phyloP scores from a whole-genome alignment of 106 monocot genomes.

The Vanilla planifolia region DNA sequence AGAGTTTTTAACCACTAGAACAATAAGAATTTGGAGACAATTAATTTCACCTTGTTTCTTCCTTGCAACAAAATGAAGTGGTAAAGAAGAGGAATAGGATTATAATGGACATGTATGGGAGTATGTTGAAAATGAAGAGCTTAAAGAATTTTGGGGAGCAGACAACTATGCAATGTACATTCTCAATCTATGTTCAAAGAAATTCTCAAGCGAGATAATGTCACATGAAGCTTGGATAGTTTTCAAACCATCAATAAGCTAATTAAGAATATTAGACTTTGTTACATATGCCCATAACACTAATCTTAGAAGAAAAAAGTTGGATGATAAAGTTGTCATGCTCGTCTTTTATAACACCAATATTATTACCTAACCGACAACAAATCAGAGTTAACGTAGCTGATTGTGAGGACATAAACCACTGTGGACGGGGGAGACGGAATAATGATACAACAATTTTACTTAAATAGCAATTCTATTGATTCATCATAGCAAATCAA shows the following conservation, averaged over 20 bases:
- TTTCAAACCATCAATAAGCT: neutral
- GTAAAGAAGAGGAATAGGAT: neutral
- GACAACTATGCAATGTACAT: neutral
- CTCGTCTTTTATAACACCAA: too few relatives aligned
- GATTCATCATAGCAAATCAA: too few relatives aligned
- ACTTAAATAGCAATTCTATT: too few relatives aligned
- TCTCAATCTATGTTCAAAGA: neutral
- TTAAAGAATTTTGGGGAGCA: conserved; percentile 1
- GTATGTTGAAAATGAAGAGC: neutral
- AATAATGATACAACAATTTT: too few relatives aligned
- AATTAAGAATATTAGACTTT: neutral
- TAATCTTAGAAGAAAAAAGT: neutral
- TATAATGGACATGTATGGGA: neutral
- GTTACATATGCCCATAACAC: too few relatives aligned
- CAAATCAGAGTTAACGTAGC: too few relatives aligned
- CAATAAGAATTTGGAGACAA: neutral
- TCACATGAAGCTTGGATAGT: neutral
- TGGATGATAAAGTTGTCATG: neutral
- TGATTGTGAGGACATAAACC: too few relatives aligned
- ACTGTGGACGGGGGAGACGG: too few relatives aligned
- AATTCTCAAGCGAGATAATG: neutral
- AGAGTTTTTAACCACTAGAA: neutral
- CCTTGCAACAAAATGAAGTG: neutral
- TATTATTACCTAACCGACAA: too few relatives aligned
- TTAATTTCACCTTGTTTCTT: neutral